Conservation (phyloP, 306 rosid species). For the Prosopis cineraria region DNA sequence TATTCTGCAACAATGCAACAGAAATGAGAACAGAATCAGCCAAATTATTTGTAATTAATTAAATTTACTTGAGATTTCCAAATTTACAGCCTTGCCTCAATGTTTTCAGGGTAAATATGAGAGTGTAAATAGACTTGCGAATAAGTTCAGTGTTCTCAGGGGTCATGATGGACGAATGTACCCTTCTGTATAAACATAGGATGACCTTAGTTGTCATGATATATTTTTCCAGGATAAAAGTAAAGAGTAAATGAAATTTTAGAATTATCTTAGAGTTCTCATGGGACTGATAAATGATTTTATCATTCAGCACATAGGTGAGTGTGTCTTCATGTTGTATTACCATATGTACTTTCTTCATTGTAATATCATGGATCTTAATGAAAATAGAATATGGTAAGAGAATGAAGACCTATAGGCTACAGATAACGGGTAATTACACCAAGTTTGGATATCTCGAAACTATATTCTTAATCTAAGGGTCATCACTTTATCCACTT, state of each 20-base stretch:
- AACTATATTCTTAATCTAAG: too few species aligned
- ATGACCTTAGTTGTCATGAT: slow-evolving; percentile 17
- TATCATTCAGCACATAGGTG: slow-evolving; percentile 6
- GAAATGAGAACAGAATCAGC: not conserved
- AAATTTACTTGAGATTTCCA: not conserved
- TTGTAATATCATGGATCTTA: not conserved
- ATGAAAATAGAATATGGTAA: not conserved
- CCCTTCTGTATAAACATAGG: slow-evolving; percentile 50
- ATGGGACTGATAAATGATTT: not conserved
- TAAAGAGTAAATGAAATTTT: not conserved
- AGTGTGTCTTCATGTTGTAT: not conserved
- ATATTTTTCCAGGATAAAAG: not conserved
- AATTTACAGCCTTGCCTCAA: slow-evolving; percentile 58
- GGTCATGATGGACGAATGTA: slow-evolving; percentile 68
- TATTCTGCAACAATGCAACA: slow-evolving; percentile 50
- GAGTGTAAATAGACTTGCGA: slow-evolving; percentile 70
- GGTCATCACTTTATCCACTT: not conserved
- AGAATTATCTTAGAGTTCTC: not conserved
- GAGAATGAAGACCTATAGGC: not conserved
- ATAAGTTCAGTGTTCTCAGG: slow-evolving; percentile 78
- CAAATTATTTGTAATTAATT: not conserved
- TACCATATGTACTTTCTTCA: not conserved
- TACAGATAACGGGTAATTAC: not conserved
- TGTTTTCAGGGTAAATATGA: slow-evolving; percentile 73
- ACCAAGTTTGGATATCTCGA: too few species aligned